phyloP scores from a whole-genome alignment of 1,139 yeast genomes.

The Candida pseudoviswanathii region DNA sequence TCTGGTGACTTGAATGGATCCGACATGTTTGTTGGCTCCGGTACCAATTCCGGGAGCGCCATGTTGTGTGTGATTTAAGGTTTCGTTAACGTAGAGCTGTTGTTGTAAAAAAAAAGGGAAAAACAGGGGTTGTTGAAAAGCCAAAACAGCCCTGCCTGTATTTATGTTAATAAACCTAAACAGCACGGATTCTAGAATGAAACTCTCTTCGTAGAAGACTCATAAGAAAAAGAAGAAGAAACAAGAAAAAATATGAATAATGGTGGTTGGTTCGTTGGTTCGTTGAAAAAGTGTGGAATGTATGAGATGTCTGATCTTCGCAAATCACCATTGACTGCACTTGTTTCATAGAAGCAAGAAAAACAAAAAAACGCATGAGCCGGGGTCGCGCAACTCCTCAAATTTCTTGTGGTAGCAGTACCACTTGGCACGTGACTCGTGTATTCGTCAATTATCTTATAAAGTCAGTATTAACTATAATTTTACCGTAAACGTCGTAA shows the following conservation, averaged over 20 bases:
- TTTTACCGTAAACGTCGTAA: slow-evolving; percentile 6
- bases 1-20: neutral
- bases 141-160: neutral
- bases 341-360: neutral
- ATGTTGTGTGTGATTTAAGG: neutral
- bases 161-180: neutral
- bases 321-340: neutral
- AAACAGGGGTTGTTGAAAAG: neutral
- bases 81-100: no score
- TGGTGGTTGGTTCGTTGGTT: neutral
- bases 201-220: neutral
- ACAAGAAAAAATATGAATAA: no score
- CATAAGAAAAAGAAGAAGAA: neutral
- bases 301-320: neutral
- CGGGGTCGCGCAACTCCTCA: neutral
- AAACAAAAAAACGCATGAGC: neutral
- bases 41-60: slow-evolving; percentile 1
- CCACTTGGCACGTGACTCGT: neutral
- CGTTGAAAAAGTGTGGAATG: slow-evolving; percentile 1
- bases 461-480: slow-evolving; percentile 5
- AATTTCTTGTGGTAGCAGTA: neutral
- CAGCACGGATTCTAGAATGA: neutral
- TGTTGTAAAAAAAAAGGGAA: neutral
- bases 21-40: neutral
- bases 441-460: neutral